Conservation (phyloP, 257 asterid genomes). For the Capsicum chinense region DNA sequence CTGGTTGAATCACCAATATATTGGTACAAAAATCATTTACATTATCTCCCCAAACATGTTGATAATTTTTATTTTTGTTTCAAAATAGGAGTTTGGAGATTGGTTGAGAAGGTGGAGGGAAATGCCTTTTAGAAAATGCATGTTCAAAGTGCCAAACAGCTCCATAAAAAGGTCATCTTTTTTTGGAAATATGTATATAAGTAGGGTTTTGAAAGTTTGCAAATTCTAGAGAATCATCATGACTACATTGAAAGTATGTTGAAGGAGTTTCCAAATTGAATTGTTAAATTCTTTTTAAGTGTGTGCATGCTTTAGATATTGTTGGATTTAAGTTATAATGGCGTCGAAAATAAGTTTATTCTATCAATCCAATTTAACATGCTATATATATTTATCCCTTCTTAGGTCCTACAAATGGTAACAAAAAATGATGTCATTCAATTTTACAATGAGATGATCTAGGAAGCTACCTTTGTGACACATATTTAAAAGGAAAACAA, state of each 20-base stretch:
- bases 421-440: neutral
- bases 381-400: neutral
- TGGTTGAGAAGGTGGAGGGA: constrained; percentile 5
- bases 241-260: neutral
- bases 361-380: neutral
- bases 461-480: neutral
- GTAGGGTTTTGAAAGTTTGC: constrained; percentile 12
- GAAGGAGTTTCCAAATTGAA: neutral
- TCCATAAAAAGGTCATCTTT: neutral
- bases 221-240: constrained; percentile 14
- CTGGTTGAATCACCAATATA: neutral
- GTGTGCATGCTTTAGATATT: neutral
- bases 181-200: neutral
- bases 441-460: neutral
- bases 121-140: neutral
- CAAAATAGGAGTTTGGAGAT: neutral
- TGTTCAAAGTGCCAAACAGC: constrained; percentile 13
- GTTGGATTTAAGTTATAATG: neutral
- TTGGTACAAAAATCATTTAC: neutral
- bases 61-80: neutral
- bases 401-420: neutral
- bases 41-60: neutral
- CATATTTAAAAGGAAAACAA: neutral
- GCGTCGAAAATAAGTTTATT: neutral
- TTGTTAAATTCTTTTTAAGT: neutral